phyloP scores from a whole-genome alignment of 2,329 filamentous ascomycete genomes.

The Colletotrichum somersetense region DNA sequence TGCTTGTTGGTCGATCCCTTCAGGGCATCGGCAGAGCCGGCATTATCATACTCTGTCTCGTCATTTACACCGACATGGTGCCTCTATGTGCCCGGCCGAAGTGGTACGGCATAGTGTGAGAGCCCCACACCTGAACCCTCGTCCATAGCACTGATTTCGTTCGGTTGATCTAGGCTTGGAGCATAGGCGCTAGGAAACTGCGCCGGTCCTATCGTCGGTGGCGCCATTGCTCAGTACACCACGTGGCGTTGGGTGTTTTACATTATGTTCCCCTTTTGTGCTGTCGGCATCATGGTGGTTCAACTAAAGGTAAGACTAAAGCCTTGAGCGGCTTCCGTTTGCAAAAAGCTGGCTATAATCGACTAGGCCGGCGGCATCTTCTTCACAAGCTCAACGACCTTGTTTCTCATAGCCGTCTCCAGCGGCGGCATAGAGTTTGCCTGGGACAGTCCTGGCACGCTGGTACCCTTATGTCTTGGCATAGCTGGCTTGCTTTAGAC shows the following conservation, averaged over 20 bases:
- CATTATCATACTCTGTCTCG: conserved; percentile 53
- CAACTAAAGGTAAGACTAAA: conserved; percentile 57
- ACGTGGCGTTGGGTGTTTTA: conserved; percentile 58
- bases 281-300: conserved; percentile 53
- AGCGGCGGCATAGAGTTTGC: conserved; percentile 58
- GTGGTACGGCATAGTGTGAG: conserved; percentile 54
- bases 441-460: conserved; percentile 55
- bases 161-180: conserved; percentile 43
- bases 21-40: conserved; percentile 57
- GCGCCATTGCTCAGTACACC: conserved; percentile 45
- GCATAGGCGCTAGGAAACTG: conserved; percentile 56
- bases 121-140: conserved; percentile 1
- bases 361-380: conserved; percentile 60
- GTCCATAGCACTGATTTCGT: background rate
- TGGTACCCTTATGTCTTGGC: conserved; percentile 60
- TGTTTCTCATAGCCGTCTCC: conserved; percentile 60
- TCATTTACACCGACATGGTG: conserved; percentile 57
- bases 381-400: conserved; percentile 57
- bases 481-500: conserved; percentile 53
- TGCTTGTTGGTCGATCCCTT: conserved; percentile 54
- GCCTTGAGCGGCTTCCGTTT: conserved; percentile 48
- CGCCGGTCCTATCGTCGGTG: conserved; percentile 55
- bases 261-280: conserved; percentile 59
- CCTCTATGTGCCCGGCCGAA: conserved; percentile 55
- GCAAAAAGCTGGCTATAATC: conserved; percentile 52